Evolutionary conservation across 139 green algal species (phyloP).

Genomic region (Chlorella sorokiniana): DNA sequence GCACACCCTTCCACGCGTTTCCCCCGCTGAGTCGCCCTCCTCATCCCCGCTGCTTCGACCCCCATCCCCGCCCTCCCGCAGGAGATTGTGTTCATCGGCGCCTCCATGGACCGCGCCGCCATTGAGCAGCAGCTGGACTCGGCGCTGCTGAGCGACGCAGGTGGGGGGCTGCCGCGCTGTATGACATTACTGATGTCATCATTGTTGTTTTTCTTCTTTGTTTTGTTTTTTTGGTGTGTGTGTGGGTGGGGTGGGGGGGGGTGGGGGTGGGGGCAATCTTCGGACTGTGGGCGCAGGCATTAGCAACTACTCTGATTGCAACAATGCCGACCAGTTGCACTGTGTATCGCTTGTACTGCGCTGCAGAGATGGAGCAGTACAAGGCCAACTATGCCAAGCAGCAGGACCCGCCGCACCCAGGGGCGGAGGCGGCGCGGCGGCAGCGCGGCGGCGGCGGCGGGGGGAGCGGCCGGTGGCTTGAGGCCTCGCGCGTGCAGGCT

Average conservation of each 20-base stretch:
- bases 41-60: neutral
- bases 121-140: slow-evolving; percentile 83
- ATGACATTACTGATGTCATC: neutral
- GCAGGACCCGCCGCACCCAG: slow-evolving; percentile 26
- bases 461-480: too few relatives aligned
- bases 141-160: slow-evolving; percentile 76
- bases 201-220: neutral
- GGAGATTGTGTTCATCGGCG: slow-evolving; percentile 96
- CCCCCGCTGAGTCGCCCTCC: neutral
- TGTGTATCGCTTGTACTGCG: too few relatives aligned
- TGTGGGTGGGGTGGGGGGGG: too few relatives aligned
- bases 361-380: slow-evolving; percentile 38
- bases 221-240: too few relatives aligned
- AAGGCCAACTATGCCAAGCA: slow-evolving; percentile 19
- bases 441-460: too few relatives aligned
- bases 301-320: neutral
- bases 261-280: too few relatives aligned
- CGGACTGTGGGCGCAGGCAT: too few relatives aligned
- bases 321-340: neutral
- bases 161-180: too few relatives aligned
- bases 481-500: too few relatives aligned
- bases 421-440: neutral
- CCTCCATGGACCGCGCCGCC: slow-evolving; percentile 78
- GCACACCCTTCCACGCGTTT: neutral
- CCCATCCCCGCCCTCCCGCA: slow-evolving; percentile 36